A percentile compares a stretch with the other conserved stretches of the same genome.
Evolutionary conservation across 2,329 filamentous ascomycete genomes (phyloP).

Genomic region (Ciborinia camelliae): DNA sequence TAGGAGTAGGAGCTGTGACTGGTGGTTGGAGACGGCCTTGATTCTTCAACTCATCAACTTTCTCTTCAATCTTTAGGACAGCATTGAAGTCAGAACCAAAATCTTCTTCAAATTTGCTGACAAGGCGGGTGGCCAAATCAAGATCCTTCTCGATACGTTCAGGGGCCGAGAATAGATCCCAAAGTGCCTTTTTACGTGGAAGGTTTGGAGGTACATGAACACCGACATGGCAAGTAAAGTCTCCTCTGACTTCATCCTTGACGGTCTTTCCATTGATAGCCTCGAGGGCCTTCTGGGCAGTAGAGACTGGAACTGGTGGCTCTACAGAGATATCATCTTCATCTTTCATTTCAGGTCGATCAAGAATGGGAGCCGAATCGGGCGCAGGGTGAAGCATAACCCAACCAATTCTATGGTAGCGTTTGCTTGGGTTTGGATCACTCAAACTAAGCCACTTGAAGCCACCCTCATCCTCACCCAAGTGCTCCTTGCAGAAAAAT

Average conservation of each 20-base stretch:
- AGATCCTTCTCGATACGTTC: constrained; percentile 92
- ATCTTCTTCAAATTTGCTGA: constrained; percentile 80
- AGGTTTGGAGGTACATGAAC: constrained; percentile 86
- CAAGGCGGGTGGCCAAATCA: constrained; percentile 74
- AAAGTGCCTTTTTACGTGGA: constrained; percentile 89
- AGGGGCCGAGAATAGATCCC: constrained; percentile 93
- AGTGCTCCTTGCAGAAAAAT: constrained; percentile 88
- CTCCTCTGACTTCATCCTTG: constrained; percentile 86
- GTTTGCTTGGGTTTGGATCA: constrained; percentile 94
- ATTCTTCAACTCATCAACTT: constrained; percentile 74
- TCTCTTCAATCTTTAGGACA: constrained; percentile 76
- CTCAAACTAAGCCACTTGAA: constrained; percentile 96
- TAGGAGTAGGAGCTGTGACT: constrained; percentile 50
- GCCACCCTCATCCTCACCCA: constrained; percentile 85
- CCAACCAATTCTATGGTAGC: constrained; percentile 97
- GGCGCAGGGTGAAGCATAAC: constrained; percentile 86
- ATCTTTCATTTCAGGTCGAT: constrained; percentile 68
- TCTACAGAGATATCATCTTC: constrained; percentile 47
- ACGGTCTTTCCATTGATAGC: constrained; percentile 98
- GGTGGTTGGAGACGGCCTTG: constrained; percentile 74
- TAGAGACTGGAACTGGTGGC: constrained; percentile 47
- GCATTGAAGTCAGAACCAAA: constrained; percentile 76
- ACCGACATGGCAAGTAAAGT: constrained; percentile 96
- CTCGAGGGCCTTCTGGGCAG: constrained; percentile 82
- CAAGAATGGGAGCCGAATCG: constrained; percentile 61